Evolutionary conservation across 2,329 filamentous ascomycete genomes (phyloP), one percentile per base, ranked within the genome.

Genomic region (Penicillium sp.): DNA sequence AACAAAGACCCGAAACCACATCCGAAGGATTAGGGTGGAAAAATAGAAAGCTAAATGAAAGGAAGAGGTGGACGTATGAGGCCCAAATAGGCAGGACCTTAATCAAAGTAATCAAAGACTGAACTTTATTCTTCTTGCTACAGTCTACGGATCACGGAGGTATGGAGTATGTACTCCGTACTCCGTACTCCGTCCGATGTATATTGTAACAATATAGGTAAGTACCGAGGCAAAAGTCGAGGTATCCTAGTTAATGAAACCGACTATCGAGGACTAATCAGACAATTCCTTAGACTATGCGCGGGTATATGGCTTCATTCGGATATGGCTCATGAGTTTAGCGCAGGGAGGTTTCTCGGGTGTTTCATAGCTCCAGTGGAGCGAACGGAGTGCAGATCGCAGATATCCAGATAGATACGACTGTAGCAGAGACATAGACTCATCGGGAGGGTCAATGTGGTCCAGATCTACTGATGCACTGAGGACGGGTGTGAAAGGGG

Each of bases 21-120:
- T 12, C 24, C 15, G 43, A 28, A 22, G 43, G 34, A 45, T 37
- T 5, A 45, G 15, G 35, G 21, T 8, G 19, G 24, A 35, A 19
- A 21, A n/a, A 17, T 3, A 40, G 24, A 24, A 29, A 38, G 35
- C 35, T 21, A 41, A 41, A 24, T 47, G 31, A 31, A 33, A 28
- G 28, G 31, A 54, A 51, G 37, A 29, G 38, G 42, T 29, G 33
- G 45, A 34, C 22, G 24, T 21, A 39, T 26, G 17, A 22, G 15
- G 3, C 54, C 52, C 17, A n/a, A 53, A 49, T 53, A 55, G 56
- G 56, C 51, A 58, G 44, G 54, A 48, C 26, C 6, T 21, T 39
- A 56, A 52, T 53, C 17, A 41, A 52, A 47, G 32, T 31, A 29
- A 45, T 38, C 33, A 29, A 19, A 26, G 7, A 38, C 15, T 21